Evolutionary conservation across 1,139 yeast genomes (phyloP), one percentile per base, ranked within the genome.

Genomic region (Taphrina populina): DNA sequence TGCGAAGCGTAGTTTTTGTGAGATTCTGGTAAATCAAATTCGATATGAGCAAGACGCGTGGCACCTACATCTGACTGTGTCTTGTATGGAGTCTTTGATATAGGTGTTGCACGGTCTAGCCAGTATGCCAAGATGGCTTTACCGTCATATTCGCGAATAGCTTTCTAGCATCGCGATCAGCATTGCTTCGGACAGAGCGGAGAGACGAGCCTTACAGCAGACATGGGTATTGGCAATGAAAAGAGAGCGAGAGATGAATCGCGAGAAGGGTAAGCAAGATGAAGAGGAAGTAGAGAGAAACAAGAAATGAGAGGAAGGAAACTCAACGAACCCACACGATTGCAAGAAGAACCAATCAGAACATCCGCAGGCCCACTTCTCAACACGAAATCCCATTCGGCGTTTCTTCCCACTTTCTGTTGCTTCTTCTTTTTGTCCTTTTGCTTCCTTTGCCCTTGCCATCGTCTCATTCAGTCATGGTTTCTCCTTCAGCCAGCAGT

Each of bases 91-190:
- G 59, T 44, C 51, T 62, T 62, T 55, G 67, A 59, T 63, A 66
- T 70, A 29, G 70, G 72, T 5, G 73, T 73, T 4, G 76, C 70
- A 59, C 68, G 68, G 49, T 75, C 71, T 58, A 73, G 64, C 62
- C 68, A 74, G 66, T 73, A 72, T 17, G 76, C 70, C 52, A 73
- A 67, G 56, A 73, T 65, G 27, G 77, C 77, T 64, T 73, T 73
- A 36, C 77, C 77, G 64, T 73, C 77, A 59, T 75, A 76, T 64
- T 73, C 77, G 60, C 73, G 72, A 57, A 73, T 74, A 19, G 76
- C 71, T 63, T 73, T 73, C 27, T 77, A 76, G 37, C 74, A 70
- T 76, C 73, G 73, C 39, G 23, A 37, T 27, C 11, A 19, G 21
- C 4, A 7, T n/a, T 2, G 5, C 13, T 11, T 19, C 11, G 2